Conservation (phyloP, 148 eudicot species). For the Spergularia marina region DNA sequence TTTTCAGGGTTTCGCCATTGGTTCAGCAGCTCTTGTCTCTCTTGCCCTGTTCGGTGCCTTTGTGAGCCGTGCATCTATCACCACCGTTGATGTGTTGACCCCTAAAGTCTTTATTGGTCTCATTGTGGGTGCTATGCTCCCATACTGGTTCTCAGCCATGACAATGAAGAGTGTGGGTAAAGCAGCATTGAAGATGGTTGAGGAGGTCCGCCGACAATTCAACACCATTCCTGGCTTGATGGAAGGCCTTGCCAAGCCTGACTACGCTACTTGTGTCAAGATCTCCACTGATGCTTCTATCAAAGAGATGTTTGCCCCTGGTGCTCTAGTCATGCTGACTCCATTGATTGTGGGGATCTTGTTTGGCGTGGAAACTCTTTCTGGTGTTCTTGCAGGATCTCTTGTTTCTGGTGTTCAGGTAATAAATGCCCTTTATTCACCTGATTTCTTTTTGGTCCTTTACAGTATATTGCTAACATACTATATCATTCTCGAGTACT, state of each 20-base stretch:
- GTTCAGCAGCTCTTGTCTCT: conserved; percentile 93
- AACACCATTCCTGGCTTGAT: conserved; percentile 91
- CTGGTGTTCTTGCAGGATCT: conserved; percentile 91
- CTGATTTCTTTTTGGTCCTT: neutral
- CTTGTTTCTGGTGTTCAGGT: conserved; percentile 96
- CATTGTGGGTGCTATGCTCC: conserved; percentile 95
- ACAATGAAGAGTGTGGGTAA: conserved; percentile 98
- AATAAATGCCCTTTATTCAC: neutral
- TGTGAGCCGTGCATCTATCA: conserved; percentile 75
- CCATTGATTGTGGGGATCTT: conserved; percentile 81
- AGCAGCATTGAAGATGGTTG: conserved; percentile 95
- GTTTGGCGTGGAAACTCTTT: conserved; percentile 84
- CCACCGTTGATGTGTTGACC: conserved; percentile 70
- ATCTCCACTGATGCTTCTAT: conserved; percentile 98
- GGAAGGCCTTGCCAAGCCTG: conserved; percentile 91
- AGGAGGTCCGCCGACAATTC: conserved; percentile 93
- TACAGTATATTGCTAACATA: neutral
- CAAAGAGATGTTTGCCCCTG: conserved; percentile 90
- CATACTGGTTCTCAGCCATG: conserved; percentile 99
- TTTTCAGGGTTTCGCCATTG: conserved; percentile 83
- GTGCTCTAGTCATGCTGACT: conserved; percentile 91
- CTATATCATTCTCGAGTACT: neutral
- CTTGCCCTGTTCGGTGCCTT: conserved; percentile 88
- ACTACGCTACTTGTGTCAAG: conserved; percentile 92
- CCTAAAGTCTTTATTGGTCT: conserved; percentile 92